Evolutionary conservation across 1,284 basidiomycete genomes (phyloP), one percentile per base, ranked within the genome.

Genomic region (Tilletia horrida): DNA sequence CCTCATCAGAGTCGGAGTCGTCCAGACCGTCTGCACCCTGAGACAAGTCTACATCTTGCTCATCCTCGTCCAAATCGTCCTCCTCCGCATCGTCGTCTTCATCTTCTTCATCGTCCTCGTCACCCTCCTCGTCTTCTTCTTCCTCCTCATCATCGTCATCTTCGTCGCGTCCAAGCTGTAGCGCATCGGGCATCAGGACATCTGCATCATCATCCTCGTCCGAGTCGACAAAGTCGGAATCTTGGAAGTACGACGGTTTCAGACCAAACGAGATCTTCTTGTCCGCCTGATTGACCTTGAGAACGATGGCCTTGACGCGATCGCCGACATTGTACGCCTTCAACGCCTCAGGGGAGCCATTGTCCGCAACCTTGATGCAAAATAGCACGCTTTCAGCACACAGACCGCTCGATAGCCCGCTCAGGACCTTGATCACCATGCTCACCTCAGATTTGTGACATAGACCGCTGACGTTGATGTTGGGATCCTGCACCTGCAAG

Each of bases 311-410:
- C 81, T 90, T 91, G 68, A 97, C 91, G 45, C 85, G 85, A 83
- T 97, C 93, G 18, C 92, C 92, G 81, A 91, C 89, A 43, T 88
- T 86, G 86, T 96, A 96, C 31, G 88, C 89, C 69, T 87, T 88
- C 52, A 96, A 84, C 1, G 92, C 92, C 67, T 90, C 84, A 29
- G 85, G 69, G 21, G 69, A 21, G 88, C 89, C 44, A 89, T 88
- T 87, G 81, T 91, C 91, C 79, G 95, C 92, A 7, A 92, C 89
- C 61, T 95, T 85, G 90, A n/a, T 93, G 69, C 57, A 64, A 50
- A 52, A 50, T 52, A 43, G 21, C 18, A 48, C 7, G 16, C 21
- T 18, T n/a, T 45, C 23, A 44, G 44, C 50, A 63, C 11, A 11
- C 11, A 11, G 35, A 6, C n/a, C n/a, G n/a, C 6, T 66, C 9